Conservation (phyloP, 2,329 filamentous ascomycete species). For the Trichoderma breve region DNA sequence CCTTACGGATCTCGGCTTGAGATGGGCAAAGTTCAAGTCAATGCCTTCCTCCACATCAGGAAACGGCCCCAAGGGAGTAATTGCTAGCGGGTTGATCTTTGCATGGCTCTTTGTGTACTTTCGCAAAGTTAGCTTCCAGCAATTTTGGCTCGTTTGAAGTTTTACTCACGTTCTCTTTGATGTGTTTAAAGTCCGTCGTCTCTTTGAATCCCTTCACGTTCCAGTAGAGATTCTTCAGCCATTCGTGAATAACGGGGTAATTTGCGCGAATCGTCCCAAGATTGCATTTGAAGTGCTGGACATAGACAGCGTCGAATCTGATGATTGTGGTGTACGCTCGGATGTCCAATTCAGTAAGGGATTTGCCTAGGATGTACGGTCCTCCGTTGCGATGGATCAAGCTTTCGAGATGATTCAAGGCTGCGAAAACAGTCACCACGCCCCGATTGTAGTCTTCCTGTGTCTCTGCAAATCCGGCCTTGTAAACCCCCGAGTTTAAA, state of each 20-base stretch:
- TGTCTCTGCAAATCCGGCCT: slow-evolving; percentile 62
- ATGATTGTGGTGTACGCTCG: slow-evolving; percentile 63
- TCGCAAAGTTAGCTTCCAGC: background rate
- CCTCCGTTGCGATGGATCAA: slow-evolving; percentile 47
- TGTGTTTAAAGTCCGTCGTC: slow-evolving; percentile 64
- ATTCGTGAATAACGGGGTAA: slow-evolving; percentile 65
- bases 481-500: slow-evolving; percentile 49
- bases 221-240: slow-evolving; percentile 71
- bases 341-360: slow-evolving; percentile 67
- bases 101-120: slow-evolving; percentile 31
- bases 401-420: slow-evolving; percentile 62
- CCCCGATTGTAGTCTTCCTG: slow-evolving; percentile 65
- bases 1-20: slow-evolving; percentile 25
- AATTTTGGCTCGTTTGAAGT: too few relatives aligned
- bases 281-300: slow-evolving; percentile 65
- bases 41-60: slow-evolving; percentile 27
- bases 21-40: slow-evolving; percentile 24
- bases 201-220: slow-evolving; percentile 50
- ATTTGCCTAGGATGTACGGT: slow-evolving; percentile 61
- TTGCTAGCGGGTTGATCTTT: slow-evolving; percentile 29
- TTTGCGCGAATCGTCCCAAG: slow-evolving; percentile 61
- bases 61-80: slow-evolving; percentile 30
- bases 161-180: slow-evolving; percentile 56
- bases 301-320: slow-evolving; percentile 67
- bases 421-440: slow-evolving; percentile 59